Conservation (phyloP, 2,329 filamentous ascomycete genomes). For the Pseudocercospora cruenta region DNA sequence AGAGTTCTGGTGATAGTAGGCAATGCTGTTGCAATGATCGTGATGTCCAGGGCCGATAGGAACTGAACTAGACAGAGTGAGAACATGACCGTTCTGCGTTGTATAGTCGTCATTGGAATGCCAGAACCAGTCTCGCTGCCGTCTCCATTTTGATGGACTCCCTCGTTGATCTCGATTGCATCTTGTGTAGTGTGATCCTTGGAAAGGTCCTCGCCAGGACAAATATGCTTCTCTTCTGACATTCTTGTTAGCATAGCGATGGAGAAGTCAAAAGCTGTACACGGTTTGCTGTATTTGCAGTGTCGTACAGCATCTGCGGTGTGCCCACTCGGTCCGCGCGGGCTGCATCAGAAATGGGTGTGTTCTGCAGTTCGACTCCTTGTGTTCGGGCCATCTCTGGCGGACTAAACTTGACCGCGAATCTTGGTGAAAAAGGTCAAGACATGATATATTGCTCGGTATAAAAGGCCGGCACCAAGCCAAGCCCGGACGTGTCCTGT, state of each 20-base stretch:
- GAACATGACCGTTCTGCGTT: slow-evolving; percentile 8
- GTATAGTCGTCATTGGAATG: slow-evolving; percentile 1
- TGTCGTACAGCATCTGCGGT: neutral
- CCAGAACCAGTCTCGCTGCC: neutral
- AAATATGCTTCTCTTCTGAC: neutral
- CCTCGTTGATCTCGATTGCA: too few relatives aligned
- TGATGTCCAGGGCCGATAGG: slow-evolving; percentile 64
- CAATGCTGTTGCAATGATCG: slow-evolving; percentile 65
- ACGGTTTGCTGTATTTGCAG: neutral
- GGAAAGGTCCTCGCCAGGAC: too few relatives aligned
- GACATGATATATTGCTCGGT: too few relatives aligned
- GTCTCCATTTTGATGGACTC: neutral
- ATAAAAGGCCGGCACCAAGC: too few relatives aligned
- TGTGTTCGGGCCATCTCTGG: too few relatives aligned
- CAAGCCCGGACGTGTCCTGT: too few relatives aligned
- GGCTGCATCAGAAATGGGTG: neutral
- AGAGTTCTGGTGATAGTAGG: slow-evolving; percentile 54
- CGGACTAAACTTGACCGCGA: too few relatives aligned
- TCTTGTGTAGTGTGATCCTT: too few relatives aligned
- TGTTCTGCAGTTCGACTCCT: too few relatives aligned
- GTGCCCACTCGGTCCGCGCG: slow-evolving; percentile 14
- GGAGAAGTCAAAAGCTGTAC: neutral
- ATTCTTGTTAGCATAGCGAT: too few relatives aligned
- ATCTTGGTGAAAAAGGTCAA: too few relatives aligned
- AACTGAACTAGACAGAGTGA: slow-evolving; percentile 14